phyloP scores from a whole-genome alignment of 2,329 filamentous ascomycete genomes.

The Aspergillus hiratsukae region DNA sequence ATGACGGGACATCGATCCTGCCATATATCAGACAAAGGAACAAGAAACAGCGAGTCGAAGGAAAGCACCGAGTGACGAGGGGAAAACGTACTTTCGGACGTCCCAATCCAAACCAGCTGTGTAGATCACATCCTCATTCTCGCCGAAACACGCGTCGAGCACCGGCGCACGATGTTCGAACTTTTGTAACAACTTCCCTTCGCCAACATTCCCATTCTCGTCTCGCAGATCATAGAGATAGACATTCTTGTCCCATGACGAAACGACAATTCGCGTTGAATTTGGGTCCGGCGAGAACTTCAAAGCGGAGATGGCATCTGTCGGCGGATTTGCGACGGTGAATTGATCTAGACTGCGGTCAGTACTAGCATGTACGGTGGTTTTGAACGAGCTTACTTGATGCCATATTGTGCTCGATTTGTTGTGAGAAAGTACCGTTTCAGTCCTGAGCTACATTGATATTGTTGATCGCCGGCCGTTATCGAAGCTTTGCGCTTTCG shows the following conservation, averaged over 20 bases:
- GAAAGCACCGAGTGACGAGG: neutral
- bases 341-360: constrained; percentile 57
- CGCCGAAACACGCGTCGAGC: constrained; percentile 86
- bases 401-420: constrained; percentile 29
- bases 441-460: neutral
- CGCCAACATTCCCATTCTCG: constrained; percentile 51
- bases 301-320: constrained; percentile 81
- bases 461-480: constrained; percentile 19
- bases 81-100: constrained; percentile 63
- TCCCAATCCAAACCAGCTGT: constrained; percentile 82
- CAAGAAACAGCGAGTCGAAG: neutral
- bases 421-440: neutral
- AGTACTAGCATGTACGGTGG: neutral
- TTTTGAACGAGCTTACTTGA: constrained; percentile 32
- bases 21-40: constrained; percentile 6
- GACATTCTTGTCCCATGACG: constrained; percentile 90
- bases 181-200: constrained; percentile 63
- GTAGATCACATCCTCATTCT: constrained; percentile 76
- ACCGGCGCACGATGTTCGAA: constrained; percentile 81
- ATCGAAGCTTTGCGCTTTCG: constrained; percentile 21
- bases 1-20: constrained; percentile 67
- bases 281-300: constrained; percentile 74
- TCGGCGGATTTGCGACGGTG: constrained; percentile 75
- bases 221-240: constrained; percentile 76
- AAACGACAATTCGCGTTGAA: constrained; percentile 76